Evolutionary conservation across 192 early-diverging fungal species (phyloP).

Genomic region (Umbelopsis ramanniana): DNA sequence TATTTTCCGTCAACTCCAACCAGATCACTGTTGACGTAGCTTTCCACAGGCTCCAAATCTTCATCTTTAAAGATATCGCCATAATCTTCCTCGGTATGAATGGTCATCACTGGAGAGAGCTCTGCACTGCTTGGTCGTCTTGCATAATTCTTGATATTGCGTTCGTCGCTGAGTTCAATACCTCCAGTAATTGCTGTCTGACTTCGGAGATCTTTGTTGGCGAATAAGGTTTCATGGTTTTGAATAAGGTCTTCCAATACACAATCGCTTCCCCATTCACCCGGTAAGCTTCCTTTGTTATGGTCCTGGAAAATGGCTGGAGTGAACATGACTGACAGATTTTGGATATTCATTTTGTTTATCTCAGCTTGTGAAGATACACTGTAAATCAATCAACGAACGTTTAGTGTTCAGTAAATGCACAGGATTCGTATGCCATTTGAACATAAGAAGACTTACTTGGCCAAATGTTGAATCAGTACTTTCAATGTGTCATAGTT

Average conservation of each 20-base stretch:
- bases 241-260: slow-evolving; percentile 44
- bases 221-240: slow-evolving; percentile 34
- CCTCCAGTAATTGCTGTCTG: slow-evolving; percentile 32
- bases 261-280: slow-evolving; percentile 42
- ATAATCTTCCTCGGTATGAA: slow-evolving; percentile 6
- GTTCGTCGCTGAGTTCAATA: slow-evolving; percentile 24
- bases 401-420: slow-evolving; percentile 8
- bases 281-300: slow-evolving; percentile 44
- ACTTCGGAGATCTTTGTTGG: slow-evolving; percentile 34
- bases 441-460: slow-evolving; percentile 35
- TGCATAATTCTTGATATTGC: slow-evolving; percentile 14
- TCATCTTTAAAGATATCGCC: slow-evolving; percentile 2
- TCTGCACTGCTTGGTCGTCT: slow-evolving; percentile 9
- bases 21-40: background rate
- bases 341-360: slow-evolving; percentile 71
- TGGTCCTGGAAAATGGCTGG: slow-evolving; percentile 67
- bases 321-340: slow-evolving; percentile 66
- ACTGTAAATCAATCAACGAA: slow-evolving; percentile 35
- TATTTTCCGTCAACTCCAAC: background rate
- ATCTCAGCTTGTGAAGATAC: slow-evolving; percentile 47
- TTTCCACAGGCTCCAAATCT: background rate
- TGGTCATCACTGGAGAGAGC: slow-evolving; percentile 6
- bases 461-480: slow-evolving; percentile 59
- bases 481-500: slow-evolving; percentile 61
- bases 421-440: background rate